Conservation (phyloP, 331 rosid species). For the Pyracantha coccinea region DNA sequence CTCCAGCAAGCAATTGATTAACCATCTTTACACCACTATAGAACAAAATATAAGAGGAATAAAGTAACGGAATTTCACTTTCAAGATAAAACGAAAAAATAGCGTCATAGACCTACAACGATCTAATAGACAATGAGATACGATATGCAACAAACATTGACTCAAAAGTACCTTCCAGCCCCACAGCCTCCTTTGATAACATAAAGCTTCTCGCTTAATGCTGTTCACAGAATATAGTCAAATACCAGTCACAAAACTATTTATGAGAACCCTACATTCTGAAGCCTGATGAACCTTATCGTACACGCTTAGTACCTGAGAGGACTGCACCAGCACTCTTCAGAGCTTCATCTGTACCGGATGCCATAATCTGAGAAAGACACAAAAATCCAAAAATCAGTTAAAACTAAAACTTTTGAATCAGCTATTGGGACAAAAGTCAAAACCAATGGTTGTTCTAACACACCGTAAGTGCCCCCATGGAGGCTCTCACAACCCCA, state of each 20-base stretch:
- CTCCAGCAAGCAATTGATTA: conserved; percentile 97
- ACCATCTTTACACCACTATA: conserved; percentile 92
- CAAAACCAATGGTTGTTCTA: conserved; percentile 20
- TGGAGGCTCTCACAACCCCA: conserved; percentile 75
- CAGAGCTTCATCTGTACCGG: conserved; percentile 82
- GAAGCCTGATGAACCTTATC: conserved; percentile 10
- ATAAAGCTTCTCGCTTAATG: conserved; percentile 92
- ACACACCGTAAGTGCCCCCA: conserved; percentile 87
- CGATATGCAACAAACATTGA: conserved; percentile 3
- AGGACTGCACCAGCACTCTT: conserved; percentile 69
- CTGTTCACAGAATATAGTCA: conserved; percentile 40
- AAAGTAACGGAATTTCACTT: not conserved
- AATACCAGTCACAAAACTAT: conserved; percentile 19
- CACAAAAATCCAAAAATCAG: conserved; percentile 16
- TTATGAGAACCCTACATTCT: conserved; percentile 10
- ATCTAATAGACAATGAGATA: not conserved
- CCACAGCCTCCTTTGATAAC: conserved; percentile 85
- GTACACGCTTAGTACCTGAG: conserved; percentile 45
- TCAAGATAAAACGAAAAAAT: not conserved
- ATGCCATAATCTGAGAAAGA: conserved; percentile 74
- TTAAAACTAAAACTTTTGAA: conserved; percentile 12
- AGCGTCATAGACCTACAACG: conserved; percentile 2
- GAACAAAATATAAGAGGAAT: conserved; percentile 19
- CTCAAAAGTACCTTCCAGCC: conserved; percentile 71
- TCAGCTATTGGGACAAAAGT: conserved; percentile 6